These are phyloP conservation scores for Oenanthe javanica DNA, from an alignment of 140 eudicot species.

Conservation along the genomic window DNA sequence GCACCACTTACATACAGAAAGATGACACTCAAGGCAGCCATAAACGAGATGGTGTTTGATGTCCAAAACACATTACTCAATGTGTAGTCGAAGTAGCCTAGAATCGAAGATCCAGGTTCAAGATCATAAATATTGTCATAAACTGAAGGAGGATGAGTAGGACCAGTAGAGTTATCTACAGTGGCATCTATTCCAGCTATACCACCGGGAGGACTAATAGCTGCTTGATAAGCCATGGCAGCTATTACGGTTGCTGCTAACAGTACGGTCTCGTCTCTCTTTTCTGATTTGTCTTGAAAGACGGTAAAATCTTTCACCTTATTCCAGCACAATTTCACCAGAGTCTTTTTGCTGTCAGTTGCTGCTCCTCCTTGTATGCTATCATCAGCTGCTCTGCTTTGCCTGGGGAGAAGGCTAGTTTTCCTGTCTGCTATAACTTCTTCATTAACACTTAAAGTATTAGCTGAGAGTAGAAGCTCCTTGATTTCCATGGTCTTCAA, in stretches of 20 bases:
- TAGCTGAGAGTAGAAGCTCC: neutral
- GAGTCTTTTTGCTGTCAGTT: neutral
- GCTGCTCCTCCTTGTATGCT: no score
- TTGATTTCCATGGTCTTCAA: neutral
- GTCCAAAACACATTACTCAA: no score
- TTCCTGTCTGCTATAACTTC: no score
- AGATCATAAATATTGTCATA: no score
- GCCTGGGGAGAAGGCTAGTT: no score
- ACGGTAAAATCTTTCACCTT: neutral
- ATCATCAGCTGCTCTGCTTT: no score
- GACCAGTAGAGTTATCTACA: no score
- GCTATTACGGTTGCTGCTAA: neutral
- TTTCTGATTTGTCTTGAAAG: neutral
- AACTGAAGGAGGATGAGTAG: no score
- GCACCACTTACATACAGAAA: no score
- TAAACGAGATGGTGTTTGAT: no score
- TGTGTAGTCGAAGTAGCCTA: neutral
- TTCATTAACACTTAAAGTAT: neutral
- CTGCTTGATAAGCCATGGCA: neutral
- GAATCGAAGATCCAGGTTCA: neutral
- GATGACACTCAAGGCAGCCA: no score
- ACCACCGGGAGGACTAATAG: neutral
- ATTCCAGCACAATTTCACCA: neutral
- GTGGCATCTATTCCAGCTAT: neutral
- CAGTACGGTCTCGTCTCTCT: neutral